Evolutionary conservation across 2,329 filamentous ascomycete species (phyloP), one percentile per base, ranked within the genome.

Genomic region (Lizonia empirigonia): DNA sequence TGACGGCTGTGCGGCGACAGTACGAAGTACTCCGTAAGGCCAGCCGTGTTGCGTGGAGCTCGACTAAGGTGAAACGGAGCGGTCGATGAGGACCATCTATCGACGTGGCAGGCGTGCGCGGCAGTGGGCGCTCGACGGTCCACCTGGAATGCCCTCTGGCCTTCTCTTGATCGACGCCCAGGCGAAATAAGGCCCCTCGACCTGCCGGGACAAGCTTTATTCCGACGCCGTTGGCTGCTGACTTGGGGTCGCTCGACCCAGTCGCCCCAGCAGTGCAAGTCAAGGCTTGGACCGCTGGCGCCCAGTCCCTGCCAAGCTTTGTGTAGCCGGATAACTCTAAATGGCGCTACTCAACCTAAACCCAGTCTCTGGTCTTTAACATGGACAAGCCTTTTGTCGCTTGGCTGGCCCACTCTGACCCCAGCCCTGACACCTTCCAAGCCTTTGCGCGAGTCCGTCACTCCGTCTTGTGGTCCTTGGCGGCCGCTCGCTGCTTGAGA

Each of bases 161-260:
- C 54, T 58, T 63, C 66, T 60, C 50, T 49, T 68, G 70, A 71
- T 71, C 67, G 65, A 56, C 66, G 66, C 68, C 67, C 53, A 70
- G 64, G 56, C 57, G 62, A 66, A 65, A 67, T 64, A 69, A 68
- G 64, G 63, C 65, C 67, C 42, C 56, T 60, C 64, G 62, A 62
- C 59, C 61, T 58, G 66, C 63, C 64, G 62, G 53, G 62, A 63
- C 67, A 71, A 72, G 69, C 68, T 72, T 71, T 72, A 62, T 65
- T 66, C 63, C 64, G 65, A 68, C 63, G 65, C 65, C 63, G 65
- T 64, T 69, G 60, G 56, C 59, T 64, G 58, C 57, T 55, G 52
- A 59, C 59, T 54, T 56, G 59, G 56, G 59, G 50, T 54, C 50
- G 40, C 42, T 48, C 56, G n/a, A n/a, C n/a, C n/a, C n/a, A n/a